phyloP scores from a whole-genome alignment of 306 rosid species.

The Quercus dentata region DNA sequence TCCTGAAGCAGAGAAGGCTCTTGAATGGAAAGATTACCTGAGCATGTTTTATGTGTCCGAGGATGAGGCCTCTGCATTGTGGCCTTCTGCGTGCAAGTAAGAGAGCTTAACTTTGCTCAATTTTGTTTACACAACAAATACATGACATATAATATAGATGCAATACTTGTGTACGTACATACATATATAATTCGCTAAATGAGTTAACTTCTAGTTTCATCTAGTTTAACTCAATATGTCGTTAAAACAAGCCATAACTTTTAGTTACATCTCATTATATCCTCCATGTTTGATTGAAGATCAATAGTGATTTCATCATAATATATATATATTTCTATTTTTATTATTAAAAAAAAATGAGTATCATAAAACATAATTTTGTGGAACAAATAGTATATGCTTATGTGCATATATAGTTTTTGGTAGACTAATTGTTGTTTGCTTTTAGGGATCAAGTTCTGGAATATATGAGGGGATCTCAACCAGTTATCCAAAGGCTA shows the following conservation, averaged over 20 bases:
- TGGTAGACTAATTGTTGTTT: background rate
- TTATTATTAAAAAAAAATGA: no score
- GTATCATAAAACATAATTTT: no score
- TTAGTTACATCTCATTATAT: no score
- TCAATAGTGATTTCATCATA: no score
- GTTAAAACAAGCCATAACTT: no score
- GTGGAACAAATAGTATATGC: no score
- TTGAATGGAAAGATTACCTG: slow-evolving; percentile 69
- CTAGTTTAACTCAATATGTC: no score
- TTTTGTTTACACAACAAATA: background rate
- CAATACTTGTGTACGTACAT: no score
- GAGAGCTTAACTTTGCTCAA: background rate
- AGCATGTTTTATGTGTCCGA: slow-evolving; percentile 59
- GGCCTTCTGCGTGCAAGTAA: slow-evolving; percentile 62
- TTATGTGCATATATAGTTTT: background rate
- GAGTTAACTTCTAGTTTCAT: no score
- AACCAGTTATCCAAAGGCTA: slow-evolving; percentile 31
- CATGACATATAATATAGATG: background rate
- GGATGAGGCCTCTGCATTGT: slow-evolving; percentile 39
- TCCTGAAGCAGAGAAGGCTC: slow-evolving; percentile 49
- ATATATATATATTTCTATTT: no score
- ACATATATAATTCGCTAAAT: no score
- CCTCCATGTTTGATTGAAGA: no score
- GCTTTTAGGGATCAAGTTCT: slow-evolving; percentile 39
- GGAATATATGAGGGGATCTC: slow-evolving; percentile 48